Evolutionary conservation across 108 stramenopile species (phyloP), one percentile per base, ranked within the genome.

Genomic region (Epithemia pelagica): DNA sequence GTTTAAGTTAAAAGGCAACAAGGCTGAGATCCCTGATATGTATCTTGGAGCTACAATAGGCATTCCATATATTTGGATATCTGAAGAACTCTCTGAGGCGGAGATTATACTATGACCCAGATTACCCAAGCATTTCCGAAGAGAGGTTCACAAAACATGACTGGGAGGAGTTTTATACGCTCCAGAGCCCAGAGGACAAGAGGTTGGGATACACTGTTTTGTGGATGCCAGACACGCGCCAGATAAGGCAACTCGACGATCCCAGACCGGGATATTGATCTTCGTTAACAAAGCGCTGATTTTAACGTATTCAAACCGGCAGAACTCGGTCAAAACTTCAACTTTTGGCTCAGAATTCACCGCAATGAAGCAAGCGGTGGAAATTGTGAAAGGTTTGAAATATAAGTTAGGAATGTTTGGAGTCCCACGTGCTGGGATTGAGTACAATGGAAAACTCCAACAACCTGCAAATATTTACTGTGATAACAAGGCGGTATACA

Each of bases 221-320:
- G 37, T 46, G 37, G 15, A 46, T 46, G 37, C 10, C 37, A 15
- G 10, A 7, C 57, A 80, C 57, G 82, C 79, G 10, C 77, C 71
- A 24, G 46, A 71, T 58, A 32, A 46, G 32, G 53, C 68, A 5
- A 82, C 79, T 15, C 21, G 79, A 15, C 37, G 81, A 56, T 78
- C 77, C 5, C 52, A 77, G 2, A 81, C 79, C 32, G 82, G 82
- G 0, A 58, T 81, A 15, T 3, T 86, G 0, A 69, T 86, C 31
- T 81, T 76, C 31, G 29, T 82, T 15, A 73, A 85, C 51, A 67
- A 62, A 31, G 78, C 84, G 24, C 70, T 73, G 0, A 77, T 85
- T 23, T 15, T 25, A 8, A 15, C 8, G 57, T 7, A 58, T 28
- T 27, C 26, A 25, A 58, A 58, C 10, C 28, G 22, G 10, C 27